These are phyloP conservation scores for Linnemannia schmuckeri DNA, from an alignment of 192 early-diverging fungal genomes.

Conservation along the genomic window DNA sequence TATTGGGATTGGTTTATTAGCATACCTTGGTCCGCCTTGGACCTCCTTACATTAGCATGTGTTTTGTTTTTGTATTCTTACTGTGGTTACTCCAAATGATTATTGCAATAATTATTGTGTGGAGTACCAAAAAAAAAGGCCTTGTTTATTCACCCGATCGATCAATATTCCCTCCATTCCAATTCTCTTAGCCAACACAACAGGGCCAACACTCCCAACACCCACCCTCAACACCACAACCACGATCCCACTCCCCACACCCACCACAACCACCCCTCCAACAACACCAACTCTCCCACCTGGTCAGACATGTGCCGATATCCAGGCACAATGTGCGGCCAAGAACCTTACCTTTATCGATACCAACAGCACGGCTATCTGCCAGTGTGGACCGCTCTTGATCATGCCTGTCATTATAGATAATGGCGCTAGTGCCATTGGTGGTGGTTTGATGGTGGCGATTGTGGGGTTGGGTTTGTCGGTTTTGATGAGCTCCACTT, in stretches of 20 bases:
- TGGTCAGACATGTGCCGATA: constrained; percentile 22
- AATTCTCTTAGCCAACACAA: neutral
- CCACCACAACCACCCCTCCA: constrained; percentile 9
- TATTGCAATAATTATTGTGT: constrained; percentile 8
- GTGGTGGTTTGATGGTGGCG: neutral
- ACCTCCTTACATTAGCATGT: constrained; percentile 1
- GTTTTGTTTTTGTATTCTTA: neutral
- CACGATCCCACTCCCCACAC: neutral
- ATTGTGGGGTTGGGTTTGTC: neutral
- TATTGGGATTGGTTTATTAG: neutral
- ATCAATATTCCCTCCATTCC: too few species aligned
- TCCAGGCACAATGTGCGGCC: constrained; percentile 41
- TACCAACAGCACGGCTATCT: neutral
- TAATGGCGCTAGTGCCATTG: neutral
- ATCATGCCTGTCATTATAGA: neutral
- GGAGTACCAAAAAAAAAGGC: neutral
- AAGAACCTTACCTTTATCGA: constrained; percentile 5
- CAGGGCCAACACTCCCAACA: neutral
- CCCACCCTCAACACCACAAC: neutral
- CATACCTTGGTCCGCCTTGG: neutral
- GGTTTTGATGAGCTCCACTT: neutral
- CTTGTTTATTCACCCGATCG: too few species aligned
- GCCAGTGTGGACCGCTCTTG: neutral
- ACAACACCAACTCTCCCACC: constrained; percentile 3
- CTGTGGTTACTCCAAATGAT: neutral